Base-by-base conservation (phyloP, 2,329 filamentous ascomycete genomes). In the Sporothrix protearum region DNA sequence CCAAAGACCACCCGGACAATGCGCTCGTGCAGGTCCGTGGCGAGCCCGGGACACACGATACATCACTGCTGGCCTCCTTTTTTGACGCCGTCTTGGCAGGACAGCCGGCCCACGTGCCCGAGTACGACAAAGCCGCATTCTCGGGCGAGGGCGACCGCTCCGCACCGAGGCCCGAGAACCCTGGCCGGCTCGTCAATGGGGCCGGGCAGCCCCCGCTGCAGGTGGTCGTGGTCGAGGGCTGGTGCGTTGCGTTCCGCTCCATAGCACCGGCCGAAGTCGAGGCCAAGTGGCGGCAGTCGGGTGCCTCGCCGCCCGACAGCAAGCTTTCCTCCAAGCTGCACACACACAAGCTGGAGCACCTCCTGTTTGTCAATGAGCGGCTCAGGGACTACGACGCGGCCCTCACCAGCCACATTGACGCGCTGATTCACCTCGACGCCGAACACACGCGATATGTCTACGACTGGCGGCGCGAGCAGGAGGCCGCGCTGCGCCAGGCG, bases 171-270 rank as follows among this genome's bases (percentile, higher is more conserved):
- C 81, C 86, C 71, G 81, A 80, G 12, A 78, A 85, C 63, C 96
- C 93, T 92, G 81, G 84, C 33, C 71, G 64, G 2, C 77, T 78
- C 16, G 84, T 91, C 72, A 88, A 88, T 75, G 81, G 79, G 61
- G 81, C 80, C 0, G 85, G 85, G 1, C 83, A 86, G 69, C 79
- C 78, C 2, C 82, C 80, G n/a, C 80, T 87, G 30, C 80, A 86
- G 30, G 88, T 95, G 7, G 85, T 97, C 28, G 87, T 97, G 68
- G 89, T 97, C 74, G 94, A 97, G 80, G 94, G 94, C 22, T 97
- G 94, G 94, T 96, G 91, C 79, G 89, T 97, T 14, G 94, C 93
- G 2, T 97, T 97, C 81, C 88, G 89, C 6, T 80, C 91, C 0
- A 80, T 94, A 14, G 76, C 82, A 39, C 80, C 85, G 0, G 78